phyloP scores from a whole-genome alignment of 768 basidiomycete species.

The Boletus reticulatus region DNA sequence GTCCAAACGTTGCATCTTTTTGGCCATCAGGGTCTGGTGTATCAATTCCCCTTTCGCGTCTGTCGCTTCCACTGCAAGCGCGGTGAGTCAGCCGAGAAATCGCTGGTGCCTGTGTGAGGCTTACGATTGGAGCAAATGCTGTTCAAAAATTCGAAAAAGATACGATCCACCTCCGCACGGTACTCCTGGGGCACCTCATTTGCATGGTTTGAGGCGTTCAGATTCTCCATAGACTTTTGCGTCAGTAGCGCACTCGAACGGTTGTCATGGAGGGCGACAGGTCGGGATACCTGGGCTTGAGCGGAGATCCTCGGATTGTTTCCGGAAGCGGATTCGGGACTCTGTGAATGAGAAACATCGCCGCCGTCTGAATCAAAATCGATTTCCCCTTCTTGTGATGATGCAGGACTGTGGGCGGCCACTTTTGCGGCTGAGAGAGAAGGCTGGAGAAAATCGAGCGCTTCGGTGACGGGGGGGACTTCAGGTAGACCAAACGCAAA shows the following conservation, averaged over 20 bases:
- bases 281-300: slow-evolving; percentile 24
- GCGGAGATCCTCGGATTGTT: slow-evolving; percentile 17
- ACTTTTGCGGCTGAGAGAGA: slow-evolving; percentile 11
- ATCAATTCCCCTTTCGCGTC: slow-evolving; percentile 96
- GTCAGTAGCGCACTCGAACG: slow-evolving; percentile 15
- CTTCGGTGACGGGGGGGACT: slow-evolving; percentile 22
- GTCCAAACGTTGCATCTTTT: slow-evolving; percentile 96
- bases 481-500: slow-evolving; percentile 39
- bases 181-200: slow-evolving; percentile 82
- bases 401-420: slow-evolving; percentile 26
- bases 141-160: slow-evolving; percentile 90
- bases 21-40: slow-evolving; percentile 98
- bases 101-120: slow-evolving; percentile 30
- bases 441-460: slow-evolving; percentile 32
- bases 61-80: slow-evolving; percentile 75
- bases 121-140: slow-evolving; percentile 85
- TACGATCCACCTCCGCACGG: slow-evolving; percentile 76
- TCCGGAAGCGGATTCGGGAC: slow-evolving; percentile 31
- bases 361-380: slow-evolving; percentile 46
- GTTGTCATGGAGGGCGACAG: slow-evolving; percentile 11
- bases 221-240: slow-evolving; percentile 26
- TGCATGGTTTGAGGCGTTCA: slow-evolving; percentile 33
- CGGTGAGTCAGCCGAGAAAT: slow-evolving; percentile 12
- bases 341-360: slow-evolving; percentile 29
- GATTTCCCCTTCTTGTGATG: slow-evolving; percentile 52